Evolutionary conservation across 2,329 filamentous ascomycete genomes (phyloP), one percentile per base, ranked within the genome.

Genomic region (Monosporascus sp.): DNA sequence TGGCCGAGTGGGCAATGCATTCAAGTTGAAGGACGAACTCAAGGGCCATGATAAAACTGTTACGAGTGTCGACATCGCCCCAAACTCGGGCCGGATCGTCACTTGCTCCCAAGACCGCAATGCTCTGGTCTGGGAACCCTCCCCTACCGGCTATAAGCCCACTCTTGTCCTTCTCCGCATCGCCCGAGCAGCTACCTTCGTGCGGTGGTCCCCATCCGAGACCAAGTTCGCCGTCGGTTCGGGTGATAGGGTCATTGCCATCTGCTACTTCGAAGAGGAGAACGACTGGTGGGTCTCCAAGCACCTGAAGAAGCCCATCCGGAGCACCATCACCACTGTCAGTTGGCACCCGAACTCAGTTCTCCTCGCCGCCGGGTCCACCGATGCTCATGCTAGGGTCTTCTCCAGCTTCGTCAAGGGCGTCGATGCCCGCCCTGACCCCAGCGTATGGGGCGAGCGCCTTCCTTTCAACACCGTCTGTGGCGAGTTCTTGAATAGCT

Each of bases 271-370:
- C 64, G 94, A 99, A 69, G 90, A 96, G 70, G 94, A 99, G 73
- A 97, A 99, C 73, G 92, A 99, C 77, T 99, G 94, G 94, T 99
- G 94, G 94, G 93, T 99, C 42, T 97, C 92, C 38, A 99, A 99
- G 80, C 94, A 99, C 74, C 76, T 99, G 68, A 97, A 97, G 84
- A 99, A 97, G 82, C 94, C 94, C 20, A 96, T 99, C 65, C 89
- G 93, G 61, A 96, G 91, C 70, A 99, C 94, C 53, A 93, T 99
- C 65, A 97, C 94, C 52, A 91, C 89, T 17, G 84, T 99, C 45
- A 86, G 88, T 53, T 99, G 94, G 94, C 94, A 99, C 72, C 94
- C 94, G 37, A 99, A 99, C 79, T 95, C 89, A 9, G 94, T 99
- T 17, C 82, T 99, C 34, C 80, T 99, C 24, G 94, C 93, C 17